Base-by-base conservation (phyloP, 306 rosid genomes). In the Glycine tomentella region DNA sequence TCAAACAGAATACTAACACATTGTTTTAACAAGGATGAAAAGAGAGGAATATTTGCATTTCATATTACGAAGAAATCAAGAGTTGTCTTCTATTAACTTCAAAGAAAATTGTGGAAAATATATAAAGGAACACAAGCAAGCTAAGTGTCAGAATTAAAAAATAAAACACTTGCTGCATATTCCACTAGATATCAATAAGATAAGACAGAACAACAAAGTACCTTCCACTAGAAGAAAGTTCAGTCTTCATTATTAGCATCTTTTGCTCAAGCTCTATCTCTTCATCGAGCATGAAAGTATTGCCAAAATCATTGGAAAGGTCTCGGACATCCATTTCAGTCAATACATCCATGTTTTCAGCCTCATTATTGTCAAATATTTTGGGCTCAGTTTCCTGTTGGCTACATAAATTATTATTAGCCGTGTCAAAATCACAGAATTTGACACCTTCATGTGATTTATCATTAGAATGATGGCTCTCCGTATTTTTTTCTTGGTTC, bases 211-310 rank as follows among this genome's bases (percentile, higher is more conserved):
- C 71, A 55, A 40, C 33, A 13, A 2, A 72, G 71, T 87, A 91
- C 99, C 20, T 20, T 20, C 0, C 20, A 20, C 20, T 20, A 20
- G 20, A 20, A 20, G 20, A 20, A 20, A 20, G 46, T 69, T 82
- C 88, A 55, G 81, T 86, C 70, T 89, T 92, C 87, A 64, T 91
- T 25, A 25, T 25, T 66, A 69, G 56, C 74, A 72, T 69, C 83
- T 86, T 89, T 81, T 88, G 95, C 85, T 93, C 99, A 12, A 90
- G 85, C 81, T 95, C 99, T 16, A 95, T 88, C 88, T 95, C 99
- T 85, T 95, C 99, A 73, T 95, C 99, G 8, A 95, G 91, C 99
- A 95, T 84, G 88, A 95, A 95, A 55, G 99, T 91, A 80, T 87
- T 88, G 38, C 90, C 84, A 85, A 95, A 95, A 87, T 95, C 96